Conservation (phyloP, 139 green algal species). For the Chlamydomonas sp. region DNA sequence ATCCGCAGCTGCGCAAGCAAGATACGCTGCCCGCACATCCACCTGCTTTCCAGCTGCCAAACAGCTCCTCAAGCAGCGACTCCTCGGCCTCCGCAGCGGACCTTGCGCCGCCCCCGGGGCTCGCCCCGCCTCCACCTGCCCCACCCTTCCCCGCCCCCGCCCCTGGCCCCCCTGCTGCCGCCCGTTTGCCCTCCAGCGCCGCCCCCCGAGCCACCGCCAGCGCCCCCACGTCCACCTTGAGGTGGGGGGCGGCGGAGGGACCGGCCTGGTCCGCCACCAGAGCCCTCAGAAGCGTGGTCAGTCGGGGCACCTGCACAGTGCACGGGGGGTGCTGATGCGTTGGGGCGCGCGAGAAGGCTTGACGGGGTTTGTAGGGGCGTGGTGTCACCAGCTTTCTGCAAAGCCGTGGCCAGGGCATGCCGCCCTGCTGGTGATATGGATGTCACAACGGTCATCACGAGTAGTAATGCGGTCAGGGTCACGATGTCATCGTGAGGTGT, state of each 20-base stretch:
- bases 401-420: too few relatives aligned
- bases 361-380: too few relatives aligned
- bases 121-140: neutral
- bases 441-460: too few relatives aligned
- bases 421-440: too few relatives aligned
- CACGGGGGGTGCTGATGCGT: neutral
- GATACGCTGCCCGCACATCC: neutral
- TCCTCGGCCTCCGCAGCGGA: neutral
- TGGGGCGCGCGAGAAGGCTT: neutral
- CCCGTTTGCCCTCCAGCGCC: slow-evolving; percentile 33
- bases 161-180: neutral
- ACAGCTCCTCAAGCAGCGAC: neutral
- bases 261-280: slow-evolving; percentile 36
- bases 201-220: slow-evolving; percentile 6
- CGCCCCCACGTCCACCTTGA: slow-evolving; percentile 35
- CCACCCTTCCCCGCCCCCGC: neutral
- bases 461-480: too few relatives aligned
- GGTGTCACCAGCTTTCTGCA: too few relatives aligned
- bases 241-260: slow-evolving; percentile 38
- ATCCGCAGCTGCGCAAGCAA: neutral
- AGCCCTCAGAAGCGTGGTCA: slow-evolving; percentile 69
- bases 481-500: neutral
- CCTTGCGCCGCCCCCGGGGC: too few relatives aligned
- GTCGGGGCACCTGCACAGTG: slow-evolving; percentile 47
- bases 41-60: slow-evolving; percentile 12